phyloP scores from a whole-genome alignment of 257 asterid species.

The Paulownia fortunei region DNA sequence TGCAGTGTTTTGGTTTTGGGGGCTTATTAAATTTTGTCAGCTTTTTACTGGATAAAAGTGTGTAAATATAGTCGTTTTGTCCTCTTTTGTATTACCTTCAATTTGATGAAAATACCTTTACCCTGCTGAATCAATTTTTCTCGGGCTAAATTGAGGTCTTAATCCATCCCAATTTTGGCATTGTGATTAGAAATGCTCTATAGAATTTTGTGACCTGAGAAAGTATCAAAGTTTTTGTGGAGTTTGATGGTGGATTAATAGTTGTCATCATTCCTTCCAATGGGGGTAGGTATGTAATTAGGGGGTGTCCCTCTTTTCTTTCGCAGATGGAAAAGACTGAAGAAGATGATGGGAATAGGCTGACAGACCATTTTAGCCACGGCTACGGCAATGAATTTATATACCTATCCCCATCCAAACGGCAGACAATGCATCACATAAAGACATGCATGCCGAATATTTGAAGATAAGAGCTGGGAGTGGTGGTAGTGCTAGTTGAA shows the following conservation, averaged over 20 bases:
- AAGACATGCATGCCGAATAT: too few species aligned
- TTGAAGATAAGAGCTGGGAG: too few species aligned
- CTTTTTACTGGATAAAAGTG: conserved; percentile 30
- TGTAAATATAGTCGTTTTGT: conserved; percentile 36
- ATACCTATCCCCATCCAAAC: too few species aligned
- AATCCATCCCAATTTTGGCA: conserved; percentile 13
- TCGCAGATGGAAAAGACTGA: too few species aligned
- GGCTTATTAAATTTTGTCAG: conserved; percentile 21
- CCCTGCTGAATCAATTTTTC: conserved; percentile 3
- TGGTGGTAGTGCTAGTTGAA: too few species aligned
- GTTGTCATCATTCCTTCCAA: too few species aligned
- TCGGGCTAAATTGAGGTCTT: background rate
- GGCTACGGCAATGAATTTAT: too few species aligned
- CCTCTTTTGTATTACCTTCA: background rate
- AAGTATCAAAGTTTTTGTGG: background rate
- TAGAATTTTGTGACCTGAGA: background rate
- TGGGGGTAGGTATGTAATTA: too few species aligned
- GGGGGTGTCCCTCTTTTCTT: too few species aligned
- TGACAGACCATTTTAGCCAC: too few species aligned
- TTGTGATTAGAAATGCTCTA: background rate
- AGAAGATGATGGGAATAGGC: too few species aligned
- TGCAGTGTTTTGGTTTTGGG: conserved; percentile 20
- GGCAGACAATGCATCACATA: too few species aligned
- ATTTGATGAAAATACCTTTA: conserved; percentile 12
- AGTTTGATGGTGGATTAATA: background rate